Conservation (phyloP, 805 yeast genomes). For the Spathaspora arborariae region DNA sequence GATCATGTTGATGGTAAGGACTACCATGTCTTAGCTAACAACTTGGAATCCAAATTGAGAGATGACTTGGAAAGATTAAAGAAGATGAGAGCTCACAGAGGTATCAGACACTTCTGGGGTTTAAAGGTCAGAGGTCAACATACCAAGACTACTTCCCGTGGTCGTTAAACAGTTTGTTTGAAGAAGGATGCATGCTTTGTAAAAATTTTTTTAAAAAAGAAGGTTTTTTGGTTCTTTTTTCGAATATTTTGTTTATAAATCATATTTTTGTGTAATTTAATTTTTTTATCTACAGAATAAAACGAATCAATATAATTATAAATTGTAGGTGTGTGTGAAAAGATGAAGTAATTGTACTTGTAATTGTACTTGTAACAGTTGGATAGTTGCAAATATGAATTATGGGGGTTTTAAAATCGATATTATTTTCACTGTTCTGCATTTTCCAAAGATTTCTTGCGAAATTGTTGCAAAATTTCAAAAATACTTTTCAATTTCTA, state of each 20-base stretch:
- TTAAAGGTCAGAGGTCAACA: constrained; percentile 99
- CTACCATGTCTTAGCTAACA: constrained; percentile 98
- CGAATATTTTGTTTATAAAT: neutral
- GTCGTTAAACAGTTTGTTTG: constrained; percentile 36
- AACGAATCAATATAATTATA: neutral
- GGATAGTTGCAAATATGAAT: too few species aligned
- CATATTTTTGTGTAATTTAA: constrained; percentile 2
- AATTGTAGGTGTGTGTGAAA: too few species aligned
- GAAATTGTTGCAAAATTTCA: too few species aligned
- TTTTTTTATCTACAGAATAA: constrained; percentile 1
- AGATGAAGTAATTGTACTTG: too few species aligned
- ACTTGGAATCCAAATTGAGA: constrained; percentile 98
- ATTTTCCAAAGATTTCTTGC: too few species aligned
- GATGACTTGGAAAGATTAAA: constrained; percentile 99
- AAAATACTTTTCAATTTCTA: too few species aligned
- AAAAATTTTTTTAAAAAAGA: neutral
- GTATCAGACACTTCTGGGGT: constrained; percentile 99
- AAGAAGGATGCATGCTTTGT: constrained; percentile 1
- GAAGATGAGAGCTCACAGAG: constrained; percentile 99
- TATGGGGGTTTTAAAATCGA: too few species aligned
- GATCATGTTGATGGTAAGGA: constrained; percentile 99
- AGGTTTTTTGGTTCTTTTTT: neutral
- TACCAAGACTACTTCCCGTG: constrained; percentile 99
- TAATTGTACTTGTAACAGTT: too few species aligned
- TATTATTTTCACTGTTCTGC: too few species aligned